Percentiles rank a stretch among this genome's conserved stretches.
Evolutionary conservation across 1,284 basidiomycete genomes (phyloP).

Genomic region (Peniophora sp.): DNA sequence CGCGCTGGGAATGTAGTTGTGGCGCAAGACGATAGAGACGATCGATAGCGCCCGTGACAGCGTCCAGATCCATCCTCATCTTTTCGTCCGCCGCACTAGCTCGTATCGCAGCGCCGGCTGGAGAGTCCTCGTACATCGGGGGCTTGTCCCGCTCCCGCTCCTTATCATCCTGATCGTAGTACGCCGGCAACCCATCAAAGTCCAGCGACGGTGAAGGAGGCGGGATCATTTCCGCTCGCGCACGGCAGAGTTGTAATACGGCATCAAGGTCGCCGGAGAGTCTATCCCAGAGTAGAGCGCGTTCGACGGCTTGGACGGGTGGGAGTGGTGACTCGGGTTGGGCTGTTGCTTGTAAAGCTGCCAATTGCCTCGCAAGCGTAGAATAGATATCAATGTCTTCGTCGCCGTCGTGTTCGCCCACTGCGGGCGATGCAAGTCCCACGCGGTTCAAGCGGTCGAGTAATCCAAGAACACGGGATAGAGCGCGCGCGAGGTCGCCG

Average conservation of each 20-base stretch:
- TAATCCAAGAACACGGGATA: conserved; percentile 60
- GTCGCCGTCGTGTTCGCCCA: conserved; percentile 16
- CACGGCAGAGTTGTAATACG: conserved; percentile 56
- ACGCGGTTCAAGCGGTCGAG: conserved; percentile 50
- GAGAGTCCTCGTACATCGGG: not conserved
- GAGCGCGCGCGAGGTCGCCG: conserved; percentile 51
- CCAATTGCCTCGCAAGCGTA: conserved; percentile 55
- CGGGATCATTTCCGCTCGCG: conserved; percentile 15
- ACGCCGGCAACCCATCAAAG: no score
- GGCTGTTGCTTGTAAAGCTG: conserved; percentile 47
- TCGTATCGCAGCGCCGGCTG: conserved; percentile 7
- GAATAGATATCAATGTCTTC: conserved; percentile 38
- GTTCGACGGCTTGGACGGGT: conserved; percentile 51
- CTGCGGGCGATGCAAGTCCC: conserved; percentile 16
- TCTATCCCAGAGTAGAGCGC: conserved; percentile 62
- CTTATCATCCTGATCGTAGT: not conserved
- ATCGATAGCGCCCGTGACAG: conserved; percentile 80
- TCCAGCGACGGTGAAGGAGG: no score
- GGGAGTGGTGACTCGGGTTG: conserved; percentile 15
- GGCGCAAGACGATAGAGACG: conserved; percentile 76
- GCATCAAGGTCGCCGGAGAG: conserved; percentile 69
- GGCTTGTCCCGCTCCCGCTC: conserved; percentile 1
- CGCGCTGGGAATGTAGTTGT: conserved; percentile 80
- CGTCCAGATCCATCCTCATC: conserved; percentile 75
- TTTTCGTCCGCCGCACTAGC: conserved; percentile 41